Base-by-base conservation (phyloP, 179 eudicot genomes). In the Silene vulgaris region DNA sequence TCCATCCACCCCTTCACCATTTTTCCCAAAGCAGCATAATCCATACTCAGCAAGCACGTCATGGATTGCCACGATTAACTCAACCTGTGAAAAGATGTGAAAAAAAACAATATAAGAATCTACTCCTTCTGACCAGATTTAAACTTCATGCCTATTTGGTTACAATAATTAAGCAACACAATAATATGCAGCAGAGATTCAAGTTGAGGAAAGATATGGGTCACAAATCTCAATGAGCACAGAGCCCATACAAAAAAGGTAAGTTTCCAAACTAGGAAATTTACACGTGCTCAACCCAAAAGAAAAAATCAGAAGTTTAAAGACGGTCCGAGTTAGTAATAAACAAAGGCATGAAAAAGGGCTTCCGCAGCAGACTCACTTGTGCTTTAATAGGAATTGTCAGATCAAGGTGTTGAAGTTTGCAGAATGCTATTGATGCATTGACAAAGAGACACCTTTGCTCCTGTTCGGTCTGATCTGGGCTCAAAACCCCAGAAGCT, bases 21-120 rank as follows among this genome's bases (percentile, higher is more conserved):
- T 86, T 69, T 88, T 92, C 52, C 83, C 87, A 62, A 88, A 91
- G 82, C 97, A 93, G 82, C 99, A 96, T 72, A 92, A 79, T 29
- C 97, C 99, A 82, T 83, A 90, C 83, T 96, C 97, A 8, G 99
- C 97, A 63, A 96, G 93, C 85, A 93, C 81, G 69, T 96, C 89
- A 80, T 96, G 99, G 71, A 93, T 88, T 45, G 96, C 96, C 76
- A 84, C 88, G 62, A 93, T 82, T 77, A 96, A 78, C 68, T 88
- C 96, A 74, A 86, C 86, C 99, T 96, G 86, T 72, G 29, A 83
- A 64, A 69, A 62, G 57, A 84, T 65, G 52, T 17, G 35, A 74
- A 64, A 40, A 61, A 40, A 50, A 63, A 63, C 17, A 63, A 28
- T 12, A 4, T 28, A 63, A 11, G 67, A 63, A 11, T 13, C 6